Evolutionary conservation across 257 asterid genomes (phyloP).

Genomic region (Dorcoceras hygrometricum): DNA sequence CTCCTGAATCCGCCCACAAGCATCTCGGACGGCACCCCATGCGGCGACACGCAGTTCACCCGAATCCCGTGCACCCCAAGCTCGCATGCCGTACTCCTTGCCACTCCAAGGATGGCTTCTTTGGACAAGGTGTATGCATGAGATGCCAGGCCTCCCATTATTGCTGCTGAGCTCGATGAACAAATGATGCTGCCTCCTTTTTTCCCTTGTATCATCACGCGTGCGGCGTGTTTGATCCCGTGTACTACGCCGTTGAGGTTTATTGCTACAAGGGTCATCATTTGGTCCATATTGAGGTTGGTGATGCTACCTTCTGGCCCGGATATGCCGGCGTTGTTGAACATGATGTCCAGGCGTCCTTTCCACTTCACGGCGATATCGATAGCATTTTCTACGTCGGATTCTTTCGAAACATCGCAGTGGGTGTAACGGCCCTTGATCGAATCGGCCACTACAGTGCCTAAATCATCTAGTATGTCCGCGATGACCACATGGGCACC

Average conservation of each 20-base stretch:
- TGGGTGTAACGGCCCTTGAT: conserved; percentile 50
- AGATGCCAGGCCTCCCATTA: conserved; percentile 74
- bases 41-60: conserved; percentile 74
- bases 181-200: conserved; percentile 59
- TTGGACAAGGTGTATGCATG: conserved; percentile 75
- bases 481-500: conserved; percentile 71
- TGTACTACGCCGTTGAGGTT: conserved; percentile 71
- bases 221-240: conserved; percentile 79
- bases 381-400: conserved; percentile 52
- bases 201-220: conserved; percentile 52
- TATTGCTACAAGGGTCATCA: conserved; percentile 39
- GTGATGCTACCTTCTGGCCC: conserved; percentile 80
- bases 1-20: conserved; percentile 47
- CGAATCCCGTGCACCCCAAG: conserved; percentile 69
- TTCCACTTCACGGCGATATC: conserved; percentile 51
- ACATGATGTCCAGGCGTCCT: conserved; percentile 71
- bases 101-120: conserved; percentile 64
- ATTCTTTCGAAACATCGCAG: conserved; percentile 67
- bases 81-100: conserved; percentile 76
- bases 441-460: conserved; percentile 43
- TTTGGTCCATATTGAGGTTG: conserved; percentile 44
- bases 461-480: conserved; percentile 57
- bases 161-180: conserved; percentile 81
- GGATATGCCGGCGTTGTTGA: conserved; percentile 76
- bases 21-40: conserved; percentile 83